Base-by-base conservation (phyloP, 2,329 filamentous ascomycete species). In the Hymenoscyphus albidus region DNA sequence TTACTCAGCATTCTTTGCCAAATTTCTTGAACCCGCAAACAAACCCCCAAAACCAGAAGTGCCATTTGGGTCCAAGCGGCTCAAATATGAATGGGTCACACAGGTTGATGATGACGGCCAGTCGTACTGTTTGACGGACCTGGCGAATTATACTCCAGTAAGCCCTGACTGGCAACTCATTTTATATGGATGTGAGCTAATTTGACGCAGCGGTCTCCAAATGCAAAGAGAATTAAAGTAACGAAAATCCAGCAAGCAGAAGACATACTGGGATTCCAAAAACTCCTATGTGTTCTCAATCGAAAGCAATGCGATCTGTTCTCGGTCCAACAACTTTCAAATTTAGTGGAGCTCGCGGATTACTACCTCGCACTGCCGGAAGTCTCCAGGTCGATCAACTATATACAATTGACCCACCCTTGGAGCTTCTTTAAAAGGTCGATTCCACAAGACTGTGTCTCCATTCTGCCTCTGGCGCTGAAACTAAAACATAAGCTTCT, bases 61-160 rank as follows among this genome's bases (percentile, higher is more conserved):
- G 3, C n/a, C 12, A 10, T 10, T 35, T 35, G n/a, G 44, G 1
- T 16, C n/a, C 6, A 22, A n/a, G 5, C 22, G 40, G n/a, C 59
- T 59, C 42, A 38, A 44, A 31, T 63, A 59, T 10, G n/a, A 63
- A 14, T 63, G 62, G 62, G 44, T 40, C n/a, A 55, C 57, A 31
- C 16, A 42, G 32, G 35, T 63, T 54, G 56, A 63, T 44, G 57
- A 63, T 42, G 57, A 42, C 7, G 44, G 9, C 35, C 6, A 35
- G 35, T 35, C 35, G 35, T 35, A 35, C 35, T 35, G 9, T 35
- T 35, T 35, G 9, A 35, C 35, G 9, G 35, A 35, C 35, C 35
- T 35, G 35, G 5, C 35, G 6, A 35, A 35, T 35, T 35, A 35
- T 35, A 35, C 35, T 35, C 35, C 35, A 35, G 35, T 35, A 35